phyloP scores from a whole-genome alignment of 345 rosid genomes.

The Hibiscus syriacus region DNA sequence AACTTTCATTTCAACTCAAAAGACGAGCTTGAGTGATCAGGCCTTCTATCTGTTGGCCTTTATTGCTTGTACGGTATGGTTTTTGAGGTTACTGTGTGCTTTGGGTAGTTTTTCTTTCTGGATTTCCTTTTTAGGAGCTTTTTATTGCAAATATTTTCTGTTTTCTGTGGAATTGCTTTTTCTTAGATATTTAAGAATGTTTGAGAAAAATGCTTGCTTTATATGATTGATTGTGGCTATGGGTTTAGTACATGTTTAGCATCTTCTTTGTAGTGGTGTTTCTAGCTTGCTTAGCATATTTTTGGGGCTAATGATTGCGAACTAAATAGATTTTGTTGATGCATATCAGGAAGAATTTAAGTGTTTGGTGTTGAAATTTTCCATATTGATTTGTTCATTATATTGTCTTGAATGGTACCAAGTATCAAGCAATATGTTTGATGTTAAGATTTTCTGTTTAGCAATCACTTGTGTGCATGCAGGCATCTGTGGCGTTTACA shows the following conservation, averaged over 20 bases:
- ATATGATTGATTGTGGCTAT: not conserved
- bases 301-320: not conserved
- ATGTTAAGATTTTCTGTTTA: not conserved
- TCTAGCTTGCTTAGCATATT: not conserved
- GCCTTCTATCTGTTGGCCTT: slow-evolving; percentile 72
- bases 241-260: not conserved
- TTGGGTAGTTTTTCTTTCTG: not conserved
- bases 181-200: no score
- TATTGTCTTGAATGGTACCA: not conserved
- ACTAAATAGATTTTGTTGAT: not conserved
- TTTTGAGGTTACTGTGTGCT: not conserved
- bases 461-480: slow-evolving; percentile 26
- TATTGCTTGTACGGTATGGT: slow-evolving; percentile 74
- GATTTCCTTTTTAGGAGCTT: not conserved
- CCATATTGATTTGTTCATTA: not conserved
- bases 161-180: not conserved
- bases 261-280: not conserved
- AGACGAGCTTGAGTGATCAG: slow-evolving; percentile 56
- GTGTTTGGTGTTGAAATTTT: not conserved
- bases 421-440: slow-evolving; percentile 4
- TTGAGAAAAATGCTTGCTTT: not conserved
- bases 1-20: slow-evolving; percentile 28
- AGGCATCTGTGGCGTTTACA: slow-evolving; percentile 63
- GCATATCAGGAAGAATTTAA: not conserved
- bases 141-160: not conserved